Base-by-base conservation (phyloP, 345 rosid species). In the Moricandia arvensis region DNA sequence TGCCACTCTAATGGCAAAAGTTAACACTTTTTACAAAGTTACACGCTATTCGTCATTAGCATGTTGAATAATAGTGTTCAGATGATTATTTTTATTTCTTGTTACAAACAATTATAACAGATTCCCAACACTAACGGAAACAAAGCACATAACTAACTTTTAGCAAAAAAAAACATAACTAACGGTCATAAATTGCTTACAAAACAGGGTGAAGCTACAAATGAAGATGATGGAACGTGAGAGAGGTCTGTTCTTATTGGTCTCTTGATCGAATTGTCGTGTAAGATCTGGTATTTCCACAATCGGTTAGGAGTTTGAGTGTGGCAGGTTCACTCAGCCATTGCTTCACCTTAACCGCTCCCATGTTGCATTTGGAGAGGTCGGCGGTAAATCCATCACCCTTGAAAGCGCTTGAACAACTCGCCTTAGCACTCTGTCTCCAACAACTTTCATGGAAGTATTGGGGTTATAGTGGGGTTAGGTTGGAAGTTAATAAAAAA, bases 321-420 rank as follows among this genome's bases (percentile, higher is more conserved):
- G 97, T 89, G 62, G 93, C 87, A 0, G 96, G 83, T 86, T 91
- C 92, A 76, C 82, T 90, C 72, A 93, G 79, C 98, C 97, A 91
- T 17, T 29, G 96, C 84, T 53, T 89, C 97, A 9, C 87, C 84
- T 3, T 93, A 78, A 27, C 96, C 97, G 0, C 82, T 66, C 96
- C 97, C 69, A 93, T 64, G 79, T 93, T 93, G 80, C 93, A 86
- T 80, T 87, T 88, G 24, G 90, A 87, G 30, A 84, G 69, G 66
- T 68, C 84, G 64, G 90, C 0, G 98, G 98, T 55, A 97, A 91
- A 2, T 93, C 94, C 74, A 91, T 86, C 59, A 90, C 83, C 3
- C 73, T 71, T 13, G 91, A 27, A 84, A 35, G 87, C 29, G 29
- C 94, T 0, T 9, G 83, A 81, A 11, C 9, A 38, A 6, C n/a